Conservation (phyloP, 2,329 filamentous ascomycete species). For the Elsinoe perseae region DNA sequence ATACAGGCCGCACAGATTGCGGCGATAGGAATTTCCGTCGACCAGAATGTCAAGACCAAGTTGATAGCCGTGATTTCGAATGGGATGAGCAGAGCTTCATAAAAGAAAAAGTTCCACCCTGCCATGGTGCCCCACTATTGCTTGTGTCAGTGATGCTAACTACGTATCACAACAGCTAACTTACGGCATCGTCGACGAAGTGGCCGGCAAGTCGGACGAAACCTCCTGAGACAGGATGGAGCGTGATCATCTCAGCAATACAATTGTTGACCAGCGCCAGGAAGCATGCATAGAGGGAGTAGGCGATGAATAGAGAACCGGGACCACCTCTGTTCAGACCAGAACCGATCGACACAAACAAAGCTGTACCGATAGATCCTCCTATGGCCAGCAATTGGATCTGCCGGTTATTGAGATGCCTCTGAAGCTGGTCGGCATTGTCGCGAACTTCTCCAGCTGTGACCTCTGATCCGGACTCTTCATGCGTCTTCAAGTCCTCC, state of each 20-base stretch:
- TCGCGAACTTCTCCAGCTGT: slow-evolving; percentile 25
- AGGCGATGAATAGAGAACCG: slow-evolving; percentile 50
- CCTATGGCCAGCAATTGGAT: slow-evolving; percentile 30
- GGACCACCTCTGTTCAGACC: slow-evolving; percentile 45
- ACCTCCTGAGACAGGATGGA: slow-evolving; percentile 53
- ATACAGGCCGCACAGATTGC: slow-evolving; percentile 9
- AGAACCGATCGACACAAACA: slow-evolving; percentile 45
- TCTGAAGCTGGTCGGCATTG: slow-evolving; percentile 36
- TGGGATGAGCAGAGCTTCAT: slow-evolving; percentile 41
- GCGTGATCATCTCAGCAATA: slow-evolving; percentile 56
- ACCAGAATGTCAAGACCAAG: slow-evolving; percentile 32
- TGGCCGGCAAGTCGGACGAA: slow-evolving; percentile 55
- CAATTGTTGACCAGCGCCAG: slow-evolving; percentile 57
- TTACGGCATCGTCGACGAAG: slow-evolving; percentile 51
- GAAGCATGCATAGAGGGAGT: slow-evolving; percentile 47
- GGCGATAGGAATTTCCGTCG: slow-evolving; percentile 33
- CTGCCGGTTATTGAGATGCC: slow-evolving; percentile 44
- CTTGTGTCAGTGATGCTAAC: not conserved
- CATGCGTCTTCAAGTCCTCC: slow-evolving; percentile 5
- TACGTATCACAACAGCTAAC: not conserved
- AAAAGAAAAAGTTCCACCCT: slow-evolving; percentile 45
- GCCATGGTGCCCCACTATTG: slow-evolving; percentile 45
- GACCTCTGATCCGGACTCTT: slow-evolving; percentile 16
- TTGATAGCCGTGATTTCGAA: slow-evolving; percentile 41
- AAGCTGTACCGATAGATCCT: slow-evolving; percentile 23